These are phyloP conservation scores for Taiwanofungus camphoratus DNA, from an alignment of 1,284 basidiomycete genomes.

Conservation along the genomic window DNA sequence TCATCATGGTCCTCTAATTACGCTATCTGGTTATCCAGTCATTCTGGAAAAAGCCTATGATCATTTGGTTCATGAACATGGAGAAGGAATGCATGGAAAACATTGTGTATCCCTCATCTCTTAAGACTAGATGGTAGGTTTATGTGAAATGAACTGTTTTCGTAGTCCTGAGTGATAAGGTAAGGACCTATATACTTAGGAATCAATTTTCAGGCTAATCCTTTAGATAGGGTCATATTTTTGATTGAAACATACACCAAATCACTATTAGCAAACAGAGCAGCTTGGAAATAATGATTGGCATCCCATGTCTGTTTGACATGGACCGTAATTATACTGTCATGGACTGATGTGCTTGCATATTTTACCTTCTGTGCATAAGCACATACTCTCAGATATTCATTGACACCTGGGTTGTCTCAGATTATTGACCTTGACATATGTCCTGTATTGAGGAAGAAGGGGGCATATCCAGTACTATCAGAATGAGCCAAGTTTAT, in stretches of 20 bases:
- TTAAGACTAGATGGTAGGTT: not conserved
- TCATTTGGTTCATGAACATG: constrained; percentile 1
- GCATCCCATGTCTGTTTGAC: constrained; percentile 5
- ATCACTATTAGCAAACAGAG: constrained; percentile 2
- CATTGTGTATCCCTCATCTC: constrained; percentile 17
- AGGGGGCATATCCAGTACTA: constrained; percentile 30
- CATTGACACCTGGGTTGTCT: not conserved
- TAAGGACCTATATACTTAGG: constrained; percentile 24
- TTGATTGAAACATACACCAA: constrained; percentile 8
- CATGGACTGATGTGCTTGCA: constrained; percentile 1
- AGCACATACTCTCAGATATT: constrained; percentile 6
- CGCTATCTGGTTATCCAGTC: not conserved
- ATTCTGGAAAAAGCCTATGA: not conserved
- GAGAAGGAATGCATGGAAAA: constrained; percentile 27
- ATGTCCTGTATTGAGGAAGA: constrained; percentile 19
- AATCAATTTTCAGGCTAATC: constrained; percentile 16
- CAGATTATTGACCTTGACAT: constrained; percentile 8
- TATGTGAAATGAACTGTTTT: constrained; percentile 6
- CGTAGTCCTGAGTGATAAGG: not conserved
- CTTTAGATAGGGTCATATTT: constrained; percentile 19
- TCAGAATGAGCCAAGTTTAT: constrained; percentile 20
- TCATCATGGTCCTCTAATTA: constrained; percentile 2
- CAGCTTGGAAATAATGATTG: not conserved
- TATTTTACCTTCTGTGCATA: constrained; percentile 17
- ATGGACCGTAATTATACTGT: constrained; percentile 11